Conservation (phyloP, 257 asterid genomes). For the Buddleja alternifolia region DNA sequence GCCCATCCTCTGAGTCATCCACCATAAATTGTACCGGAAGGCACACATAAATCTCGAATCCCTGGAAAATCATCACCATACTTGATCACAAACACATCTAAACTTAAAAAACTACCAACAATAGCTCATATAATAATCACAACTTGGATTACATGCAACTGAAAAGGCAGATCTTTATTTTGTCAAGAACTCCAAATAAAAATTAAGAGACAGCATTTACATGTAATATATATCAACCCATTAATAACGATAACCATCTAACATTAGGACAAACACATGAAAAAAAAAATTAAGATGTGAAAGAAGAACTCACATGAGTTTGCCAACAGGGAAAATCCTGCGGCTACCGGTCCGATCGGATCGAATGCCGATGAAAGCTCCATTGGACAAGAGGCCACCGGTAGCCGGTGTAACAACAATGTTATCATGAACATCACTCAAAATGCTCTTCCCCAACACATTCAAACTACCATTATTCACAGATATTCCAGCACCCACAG, state of each 20-base stretch:
- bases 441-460: conserved; percentile 70
- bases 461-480: conserved; percentile 64
- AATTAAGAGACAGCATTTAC: too few relatives aligned
- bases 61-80: conserved; percentile 41
- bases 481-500: conserved; percentile 53
- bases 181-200: too few relatives aligned
- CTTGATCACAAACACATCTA: neutral
- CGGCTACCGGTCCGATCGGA: conserved; percentile 56
- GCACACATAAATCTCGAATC: conserved; percentile 66
- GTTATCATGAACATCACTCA: conserved; percentile 49
- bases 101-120: neutral
- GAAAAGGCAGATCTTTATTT: too few relatives aligned
- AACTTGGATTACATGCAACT: too few relatives aligned
- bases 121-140: too few relatives aligned
- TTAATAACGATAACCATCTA: too few relatives aligned
- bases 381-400: conserved; percentile 41
- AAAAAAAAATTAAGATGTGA: neutral
- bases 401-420: conserved; percentile 51
- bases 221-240: too few relatives aligned
- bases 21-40: conserved; percentile 81
- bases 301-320: conserved; percentile 50
- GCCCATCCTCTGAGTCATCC: conserved; percentile 91
- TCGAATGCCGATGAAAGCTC: conserved; percentile 67
- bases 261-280: too few relatives aligned
- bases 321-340: conserved; percentile 65